Percentiles rank a stretch among this genome's conserved stretches.
phyloP scores from a whole-genome alignment of 208 protist species.

The Acanthamoeba polyphaga region DNA sequence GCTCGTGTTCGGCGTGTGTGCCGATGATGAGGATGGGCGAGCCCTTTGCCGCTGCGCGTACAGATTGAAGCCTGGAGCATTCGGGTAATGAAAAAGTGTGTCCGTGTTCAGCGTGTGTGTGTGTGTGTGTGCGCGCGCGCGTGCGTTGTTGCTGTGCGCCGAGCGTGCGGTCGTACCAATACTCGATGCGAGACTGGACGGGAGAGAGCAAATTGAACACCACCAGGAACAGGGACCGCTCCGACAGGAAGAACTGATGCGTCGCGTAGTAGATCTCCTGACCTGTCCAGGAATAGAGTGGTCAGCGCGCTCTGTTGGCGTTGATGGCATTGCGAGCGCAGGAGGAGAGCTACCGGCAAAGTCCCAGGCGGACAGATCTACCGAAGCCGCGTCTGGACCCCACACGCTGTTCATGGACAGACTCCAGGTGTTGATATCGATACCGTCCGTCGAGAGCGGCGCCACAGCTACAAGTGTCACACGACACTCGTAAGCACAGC shows the following conservation, averaged over 20 bases:
- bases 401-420: background rate
- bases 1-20: slow-evolving; percentile 19
- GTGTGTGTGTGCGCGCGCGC: too few relatives aligned
- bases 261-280: slow-evolving; percentile 65
- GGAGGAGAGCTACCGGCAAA: background rate
- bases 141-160: too few relatives aligned
- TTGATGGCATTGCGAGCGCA: background rate
- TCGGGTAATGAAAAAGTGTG: too few relatives aligned
- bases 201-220: slow-evolving; percentile 3
- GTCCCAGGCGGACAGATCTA: slow-evolving; percentile 25
- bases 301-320: background rate
- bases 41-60: background rate
- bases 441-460: slow-evolving; percentile 51
- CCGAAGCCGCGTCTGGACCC: background rate
- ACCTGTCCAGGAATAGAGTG: background rate
- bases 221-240: slow-evolving; percentile 38
- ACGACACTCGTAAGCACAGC: too few relatives aligned
- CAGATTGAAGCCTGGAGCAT: slow-evolving; percentile 43
- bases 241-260: slow-evolving; percentile 52
- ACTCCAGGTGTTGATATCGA: slow-evolving; percentile 52
- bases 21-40: slow-evolving; percentile 43
- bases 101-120: too few relatives aligned
- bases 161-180: background rate
- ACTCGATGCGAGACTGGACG: slow-evolving; percentile 39
- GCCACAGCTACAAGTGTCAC: background rate